Base-by-base conservation (phyloP, 805 yeast species). In the Pachysolen tannophilus region DNA sequence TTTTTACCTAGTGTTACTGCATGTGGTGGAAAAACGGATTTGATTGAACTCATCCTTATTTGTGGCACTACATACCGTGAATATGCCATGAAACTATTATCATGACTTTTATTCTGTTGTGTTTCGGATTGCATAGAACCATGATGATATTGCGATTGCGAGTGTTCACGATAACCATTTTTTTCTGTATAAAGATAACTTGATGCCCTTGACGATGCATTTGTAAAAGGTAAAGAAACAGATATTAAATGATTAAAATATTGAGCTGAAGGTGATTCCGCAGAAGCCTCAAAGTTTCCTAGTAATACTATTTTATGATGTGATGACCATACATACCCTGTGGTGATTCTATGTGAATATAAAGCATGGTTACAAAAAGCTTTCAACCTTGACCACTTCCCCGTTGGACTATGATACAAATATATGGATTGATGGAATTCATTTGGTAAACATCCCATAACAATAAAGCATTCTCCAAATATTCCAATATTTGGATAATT, bases 1-100 rank as follows among this genome's bases (percentile, higher is more conserved):
- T 74, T 79, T 46, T 84, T 69, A 3, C 92, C 92, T 28, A 83
- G 57, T 0, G 88, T 82, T 40, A 82, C 78, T 0, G 92, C 87
- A 36, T 80, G 75, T 1, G 85, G 77, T 3, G 88, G 85, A 45
- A 82, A 78, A 0, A 79, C 81, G 1, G 87, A 75, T 30, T 77
- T 60, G 26, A 79, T 72, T 2, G 82, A 75, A 18, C 82, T 73
- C 44, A 78, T 68, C 39, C 75, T 78, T 6, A 74, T 62, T 20
- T 77, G 75, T 1, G 90, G 90, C 0, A 88, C 84, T 19, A 80
- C 75, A 52, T 82, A 82, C 44, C 78, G 76, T 13, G 84, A 79
- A 47, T 82, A 83, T 21, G 75, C 84, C 34, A 72, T 81, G 50
- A 82, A 82, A 30, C 70, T 64, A 8, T 51, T 46, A 7, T 35